A percentile compares a stretch with the other conserved stretches of the same genome.
phyloP scores from a whole-genome alignment of 2,329 filamentous ascomycete genomes.

The Fusarium keratoplasticum region DNA sequence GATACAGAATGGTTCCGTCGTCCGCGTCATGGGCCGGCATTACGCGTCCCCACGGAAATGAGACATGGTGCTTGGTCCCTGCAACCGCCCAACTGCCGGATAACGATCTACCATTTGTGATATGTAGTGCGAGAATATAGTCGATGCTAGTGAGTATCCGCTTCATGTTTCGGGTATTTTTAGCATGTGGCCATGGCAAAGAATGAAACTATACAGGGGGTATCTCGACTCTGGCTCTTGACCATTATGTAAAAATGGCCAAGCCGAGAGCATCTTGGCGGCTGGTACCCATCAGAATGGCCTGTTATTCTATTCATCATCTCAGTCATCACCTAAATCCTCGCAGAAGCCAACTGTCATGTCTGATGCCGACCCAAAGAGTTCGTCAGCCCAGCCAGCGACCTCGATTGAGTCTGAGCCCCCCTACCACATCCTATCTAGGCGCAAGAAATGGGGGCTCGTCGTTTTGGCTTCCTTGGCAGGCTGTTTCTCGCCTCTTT shows the following conservation, averaged over 20 bases:
- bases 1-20: neutral
- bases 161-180: neutral
- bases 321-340: neutral
- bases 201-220: neutral
- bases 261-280: neutral
- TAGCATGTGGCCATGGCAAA: neutral
- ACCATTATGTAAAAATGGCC: neutral
- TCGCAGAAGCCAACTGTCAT: neutral
- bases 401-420: neutral
- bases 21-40: neutral
- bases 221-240: neutral
- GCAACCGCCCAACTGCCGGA: neutral
- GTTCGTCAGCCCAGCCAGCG: neutral
- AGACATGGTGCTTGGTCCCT: neutral
- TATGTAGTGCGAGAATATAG: neutral
- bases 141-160: neutral
- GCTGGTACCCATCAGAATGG: neutral
- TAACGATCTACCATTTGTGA: neutral
- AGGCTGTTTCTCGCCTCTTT: slow-evolving; percentile 37
- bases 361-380: neutral
- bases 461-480: slow-evolving; percentile 40
- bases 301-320: neutral
- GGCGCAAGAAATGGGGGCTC: slow-evolving; percentile 26
- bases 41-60: neutral
- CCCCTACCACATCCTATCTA: slow-evolving; percentile 11